A percentile compares a stretch with the other conserved stretches of the same genome.
These are phyloP conservation scores for Corymbia citriodora DNA, from an alignment of 441 rosid genomes.

Conservation along the genomic window DNA sequence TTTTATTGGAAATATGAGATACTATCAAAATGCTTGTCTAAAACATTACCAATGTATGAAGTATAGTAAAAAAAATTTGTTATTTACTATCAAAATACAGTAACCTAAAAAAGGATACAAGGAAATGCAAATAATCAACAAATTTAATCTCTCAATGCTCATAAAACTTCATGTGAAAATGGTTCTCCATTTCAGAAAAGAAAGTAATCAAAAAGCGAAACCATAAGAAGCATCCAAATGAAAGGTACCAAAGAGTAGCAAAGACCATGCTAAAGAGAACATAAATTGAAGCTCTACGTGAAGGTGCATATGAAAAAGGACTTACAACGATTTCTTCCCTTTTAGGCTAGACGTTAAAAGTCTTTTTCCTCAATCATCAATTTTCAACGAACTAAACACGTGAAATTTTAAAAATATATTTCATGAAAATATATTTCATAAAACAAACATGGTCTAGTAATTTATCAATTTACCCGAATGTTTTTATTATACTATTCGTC, in stretches of 20 bases:
- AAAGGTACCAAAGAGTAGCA: neutral
- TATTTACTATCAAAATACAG: neutral
- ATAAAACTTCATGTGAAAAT: neutral
- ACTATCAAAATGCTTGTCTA: neutral
- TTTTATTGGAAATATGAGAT: neutral
- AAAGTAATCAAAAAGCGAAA: neutral
- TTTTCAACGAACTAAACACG: neutral
- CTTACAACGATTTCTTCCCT: neutral
- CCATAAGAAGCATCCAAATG: neutral
- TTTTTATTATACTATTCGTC: neutral
- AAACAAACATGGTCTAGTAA: neutral
- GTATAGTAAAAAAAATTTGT: rapidly evolving
- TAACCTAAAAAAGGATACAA: neutral
- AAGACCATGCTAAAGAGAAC: neutral
- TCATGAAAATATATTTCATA: neutral
- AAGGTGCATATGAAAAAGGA: neutral
- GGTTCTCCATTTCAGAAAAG: neutral
- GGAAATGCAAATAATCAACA: neutral
- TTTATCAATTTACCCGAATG: neutral
- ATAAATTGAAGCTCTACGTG: neutral
- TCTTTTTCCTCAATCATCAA: neutral
- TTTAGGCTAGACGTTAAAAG: neutral
- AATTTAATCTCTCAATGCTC: neutral
- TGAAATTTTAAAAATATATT: neutral
- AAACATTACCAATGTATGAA: neutral